A percentile compares a stretch with the other conserved stretches of the same genome.
Evolutionary conservation across 768 basidiomycete species (phyloP).

Genomic region (Kwoniella europaea): DNA sequence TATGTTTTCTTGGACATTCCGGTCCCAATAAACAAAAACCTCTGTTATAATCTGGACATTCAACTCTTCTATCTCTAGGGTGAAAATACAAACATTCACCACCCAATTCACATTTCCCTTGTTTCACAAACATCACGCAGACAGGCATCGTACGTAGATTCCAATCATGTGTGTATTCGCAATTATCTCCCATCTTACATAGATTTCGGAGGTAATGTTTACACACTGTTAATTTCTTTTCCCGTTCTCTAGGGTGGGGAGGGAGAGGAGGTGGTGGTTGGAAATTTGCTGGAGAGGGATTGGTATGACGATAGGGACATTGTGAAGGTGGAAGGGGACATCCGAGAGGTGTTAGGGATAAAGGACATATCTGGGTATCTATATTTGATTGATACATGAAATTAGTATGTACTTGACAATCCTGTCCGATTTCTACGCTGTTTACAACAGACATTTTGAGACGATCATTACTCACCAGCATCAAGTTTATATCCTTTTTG

Average conservation of each 20-base stretch:
- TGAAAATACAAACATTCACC: conserved; percentile 88
- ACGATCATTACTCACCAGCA: conserved; percentile 68
- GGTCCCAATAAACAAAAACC: conserved; percentile 90
- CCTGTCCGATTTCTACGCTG: too few relatives aligned
- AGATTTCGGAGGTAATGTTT: conserved; percentile 98
- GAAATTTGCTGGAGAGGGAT: conserved; percentile 85
- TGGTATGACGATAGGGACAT: conserved; percentile 90
- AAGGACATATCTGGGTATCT: conserved; percentile 95
- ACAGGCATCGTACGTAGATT: conserved; percentile 97
- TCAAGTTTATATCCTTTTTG: conserved; percentile 87
- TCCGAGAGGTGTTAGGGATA: conserved; percentile 77
- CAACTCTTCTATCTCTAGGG: conserved; percentile 84
- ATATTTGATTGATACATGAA: background rate
- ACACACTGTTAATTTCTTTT: conserved; percentile 74
- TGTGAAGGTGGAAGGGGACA: conserved; percentile 89
- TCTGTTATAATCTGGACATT: conserved; percentile 93
- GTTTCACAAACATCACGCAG: conserved; percentile 98
- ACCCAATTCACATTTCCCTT: conserved; percentile 94
- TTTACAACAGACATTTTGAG: too few relatives aligned
- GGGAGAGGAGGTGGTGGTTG: conserved; percentile 82
- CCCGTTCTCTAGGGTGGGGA: conserved; percentile 66
- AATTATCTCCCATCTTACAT: conserved; percentile 96
- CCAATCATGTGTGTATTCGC: conserved; percentile 99
- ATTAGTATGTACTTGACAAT: background rate
- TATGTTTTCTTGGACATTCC: conserved; percentile 86